Percentiles rank a stretch among this genome's conserved stretches.
Evolutionary conservation across 129 eudicot species (phyloP).

Genomic region (Centrapalus pauciflorus): DNA sequence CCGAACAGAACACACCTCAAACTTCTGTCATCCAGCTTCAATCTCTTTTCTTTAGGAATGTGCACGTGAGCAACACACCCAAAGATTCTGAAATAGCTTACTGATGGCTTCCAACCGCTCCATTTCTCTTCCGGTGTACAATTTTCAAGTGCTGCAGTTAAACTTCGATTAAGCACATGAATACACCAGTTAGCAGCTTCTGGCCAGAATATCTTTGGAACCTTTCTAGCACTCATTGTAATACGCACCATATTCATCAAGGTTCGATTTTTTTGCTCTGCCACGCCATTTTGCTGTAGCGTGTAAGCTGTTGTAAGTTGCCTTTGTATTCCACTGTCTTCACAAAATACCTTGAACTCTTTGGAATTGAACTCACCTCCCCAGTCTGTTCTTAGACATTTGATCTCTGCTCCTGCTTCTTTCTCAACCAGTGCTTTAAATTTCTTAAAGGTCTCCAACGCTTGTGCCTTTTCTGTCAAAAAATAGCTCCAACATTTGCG

Average conservation of each 20-base stretch:
- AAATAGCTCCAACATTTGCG: too few species aligned
- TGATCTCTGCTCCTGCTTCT: too few species aligned
- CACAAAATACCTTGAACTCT: not conserved
- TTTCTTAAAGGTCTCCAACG: too few species aligned
- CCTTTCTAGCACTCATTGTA: not conserved
- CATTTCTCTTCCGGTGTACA: constrained; percentile 3
- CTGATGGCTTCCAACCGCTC: not conserved
- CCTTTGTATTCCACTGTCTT: not conserved
- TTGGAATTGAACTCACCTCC: too few species aligned
- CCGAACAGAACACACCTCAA: constrained; percentile 9
- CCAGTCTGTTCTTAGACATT: too few species aligned
- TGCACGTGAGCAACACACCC: constrained; percentile 14
- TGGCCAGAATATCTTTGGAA: constrained; percentile 1
- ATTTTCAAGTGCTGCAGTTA: not conserved
- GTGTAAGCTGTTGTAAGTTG: not conserved
- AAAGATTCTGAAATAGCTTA: not conserved
- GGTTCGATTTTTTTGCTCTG: too few species aligned
- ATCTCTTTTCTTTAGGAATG: constrained; percentile 3
- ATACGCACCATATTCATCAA: too few species aligned
- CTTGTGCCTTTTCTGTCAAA: too few species aligned
- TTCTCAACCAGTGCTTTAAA: too few species aligned
- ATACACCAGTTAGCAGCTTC: constrained; percentile 4
- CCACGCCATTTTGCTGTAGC: not conserved
- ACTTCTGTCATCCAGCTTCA: too few species aligned
- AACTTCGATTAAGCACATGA: not conserved